Percentiles rank a stretch among this genome's conserved stretches.
phyloP scores from a whole-genome alignment of 2,329 filamentous ascomycete species.

The Graphilbum sp. region DNA sequence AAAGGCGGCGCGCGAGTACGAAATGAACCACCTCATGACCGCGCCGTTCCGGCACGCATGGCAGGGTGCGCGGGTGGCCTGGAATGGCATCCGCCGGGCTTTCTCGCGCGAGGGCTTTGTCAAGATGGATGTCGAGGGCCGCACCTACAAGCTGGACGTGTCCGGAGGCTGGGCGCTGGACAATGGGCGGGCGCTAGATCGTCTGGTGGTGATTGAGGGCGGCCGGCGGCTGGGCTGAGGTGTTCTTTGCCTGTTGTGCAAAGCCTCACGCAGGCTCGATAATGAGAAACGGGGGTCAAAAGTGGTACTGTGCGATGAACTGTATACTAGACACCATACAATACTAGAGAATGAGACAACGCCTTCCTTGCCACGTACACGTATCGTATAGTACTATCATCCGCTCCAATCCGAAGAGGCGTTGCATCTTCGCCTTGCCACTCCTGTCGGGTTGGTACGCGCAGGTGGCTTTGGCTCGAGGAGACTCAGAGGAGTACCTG shows the following conservation, averaged over 20 bases:
- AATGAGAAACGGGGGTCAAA: no score
- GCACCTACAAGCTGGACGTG: constrained; percentile 39
- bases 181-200: constrained; percentile 40
- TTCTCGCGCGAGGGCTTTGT: constrained; percentile 41
- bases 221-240: neutral
- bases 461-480: no score
- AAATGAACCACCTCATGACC: constrained; percentile 38
- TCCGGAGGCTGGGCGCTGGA: constrained; percentile 41
- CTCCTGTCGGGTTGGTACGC: no score
- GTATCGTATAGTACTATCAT: no score
- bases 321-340: no score
- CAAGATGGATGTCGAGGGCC: constrained; percentile 28
- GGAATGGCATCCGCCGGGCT: constrained; percentile 29
- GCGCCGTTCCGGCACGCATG: constrained; percentile 36
- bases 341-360: no score
- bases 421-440: no score
- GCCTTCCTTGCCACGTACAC: no score
- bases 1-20: constrained; percentile 28
- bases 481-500: no score
- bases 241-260: neutral
- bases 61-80: constrained; percentile 24
- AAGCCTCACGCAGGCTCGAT: no score
- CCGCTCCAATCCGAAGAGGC: no score
- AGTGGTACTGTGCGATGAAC: no score
- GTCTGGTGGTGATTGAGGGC: constrained; percentile 22